These are phyloP conservation scores for Xylaria digitata DNA, from an alignment of 2,329 filamentous ascomycete species.

Conservation along the genomic window DNA sequence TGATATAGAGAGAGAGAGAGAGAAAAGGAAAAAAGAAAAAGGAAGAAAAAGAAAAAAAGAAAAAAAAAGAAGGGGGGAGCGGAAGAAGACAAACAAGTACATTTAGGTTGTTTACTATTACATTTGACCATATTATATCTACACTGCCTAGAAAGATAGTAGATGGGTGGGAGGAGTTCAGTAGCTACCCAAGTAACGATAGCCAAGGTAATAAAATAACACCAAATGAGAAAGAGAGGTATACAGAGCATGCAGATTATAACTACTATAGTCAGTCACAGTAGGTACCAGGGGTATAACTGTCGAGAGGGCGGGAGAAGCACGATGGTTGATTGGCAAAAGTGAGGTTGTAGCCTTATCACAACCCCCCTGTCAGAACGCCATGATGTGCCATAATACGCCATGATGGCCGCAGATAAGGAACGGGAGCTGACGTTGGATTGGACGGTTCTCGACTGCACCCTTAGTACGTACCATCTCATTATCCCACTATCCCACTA, in stretches of 20 bases:
- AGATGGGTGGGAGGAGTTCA: too few relatives aligned
- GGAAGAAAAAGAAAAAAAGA: background rate
- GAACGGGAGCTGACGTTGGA: slow-evolving; percentile 40
- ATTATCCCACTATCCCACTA: too few relatives aligned
- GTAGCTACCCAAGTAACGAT: too few relatives aligned
- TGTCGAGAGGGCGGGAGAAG: too few relatives aligned
- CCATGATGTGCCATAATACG: slow-evolving; percentile 34
- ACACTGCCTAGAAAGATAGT: too few relatives aligned
- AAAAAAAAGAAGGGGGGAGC: background rate
- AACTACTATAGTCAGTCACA: too few relatives aligned
- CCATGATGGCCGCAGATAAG: slow-evolving; percentile 46
- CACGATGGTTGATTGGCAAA: slow-evolving; percentile 39
- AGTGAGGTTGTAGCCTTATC: slow-evolving; percentile 49
- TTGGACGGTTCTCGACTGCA: slow-evolving; percentile 36
- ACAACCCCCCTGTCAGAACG: slow-evolving; percentile 43
- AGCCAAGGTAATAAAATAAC: too few relatives aligned
- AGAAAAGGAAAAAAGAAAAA: too few relatives aligned
- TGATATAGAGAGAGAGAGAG: background rate
- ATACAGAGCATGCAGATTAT: too few relatives aligned
- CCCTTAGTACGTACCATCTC: background rate
- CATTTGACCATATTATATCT: too few relatives aligned
- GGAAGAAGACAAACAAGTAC: background rate
- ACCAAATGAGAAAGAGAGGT: too few relatives aligned
- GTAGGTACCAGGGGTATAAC: too few relatives aligned
- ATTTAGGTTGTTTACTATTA: background rate